Evolutionary conservation across 768 basidiomycete species (phyloP), one percentile per base, ranked within the genome.

Genomic region (Lyophyllum atratum): DNA sequence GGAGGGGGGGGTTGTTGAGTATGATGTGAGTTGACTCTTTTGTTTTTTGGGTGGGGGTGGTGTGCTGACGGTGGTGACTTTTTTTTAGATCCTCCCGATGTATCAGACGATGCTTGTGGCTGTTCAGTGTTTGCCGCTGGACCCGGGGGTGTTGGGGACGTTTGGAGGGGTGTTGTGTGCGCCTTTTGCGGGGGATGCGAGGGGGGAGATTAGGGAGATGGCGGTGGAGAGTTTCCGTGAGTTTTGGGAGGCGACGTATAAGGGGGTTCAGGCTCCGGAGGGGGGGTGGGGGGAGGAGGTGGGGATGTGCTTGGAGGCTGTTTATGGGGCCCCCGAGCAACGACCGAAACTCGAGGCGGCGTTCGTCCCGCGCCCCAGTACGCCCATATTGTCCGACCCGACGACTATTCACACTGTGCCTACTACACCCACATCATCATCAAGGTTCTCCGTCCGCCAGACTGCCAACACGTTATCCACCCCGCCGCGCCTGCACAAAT

Each of bases 41-140:
- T n/a, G 44, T 55, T 49, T 47, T 46, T 12, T 62, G 22, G 28
- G 53, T 29, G 47, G 25, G 17, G 17, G 34, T 15, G 8, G 52
- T 48, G 6, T 12, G 43, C 33, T 11, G 17, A 29, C 29, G 15
- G 44, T 49, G 10, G 42, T 61, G 28, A 63, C 28, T 26, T 47
- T 49, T n/a, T 28, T 58, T 1, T 60, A 89, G 86, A 77, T 89
- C 55, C 66, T 88, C 14, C 79, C 84, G 0, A 65, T 91, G 49
- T 93, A 91, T 62, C 79, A 89, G 65, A 83, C 80, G 12, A 70
- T 80, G 33, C 65, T 90, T 40, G 62, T 86, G 52, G 72, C 76
- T 52, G 73, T 89, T 29, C 81, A 80, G 56, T 71, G 72, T 3
- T 71, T 87, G 3, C 79, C 82, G 0, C 66, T 64, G 4, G 73